Evolutionary conservation across 192 early-diverging fungal species (phyloP), one percentile per base, ranked within the genome.

Genomic region (Entomortierella beljakovae): DNA sequence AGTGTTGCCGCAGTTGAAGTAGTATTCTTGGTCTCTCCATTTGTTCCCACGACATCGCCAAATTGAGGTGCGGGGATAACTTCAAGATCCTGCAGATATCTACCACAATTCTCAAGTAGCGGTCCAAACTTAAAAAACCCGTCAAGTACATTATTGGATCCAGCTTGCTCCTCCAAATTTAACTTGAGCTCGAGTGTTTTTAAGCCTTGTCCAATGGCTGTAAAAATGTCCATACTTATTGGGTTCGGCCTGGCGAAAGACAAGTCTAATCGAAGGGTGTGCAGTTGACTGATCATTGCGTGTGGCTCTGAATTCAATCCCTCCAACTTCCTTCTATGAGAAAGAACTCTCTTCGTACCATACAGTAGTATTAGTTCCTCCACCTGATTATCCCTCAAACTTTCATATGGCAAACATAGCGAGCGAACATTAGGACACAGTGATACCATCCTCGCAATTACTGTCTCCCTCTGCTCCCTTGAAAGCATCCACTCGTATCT

Each of bases 211-310:
- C 61, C 61, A n/a, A 68, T 59, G 16, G 48, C 42, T 20, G 66
- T 51, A 5, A 68, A 50, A 10, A 57, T 23, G 4, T 35, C 34
- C 57, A 59, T 59, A n/a, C 49, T 31, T 25, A 28, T 15, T 6
- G 66, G 66, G 32, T 58, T 26, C 9, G 55, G 43, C 11, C 34
- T n/a, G n/a, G n/a, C n/a, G n/a, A n/a, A 26, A 6, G 66, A 58
- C n/a, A 58, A 32, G 18, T 68, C 56, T 33, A 68, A 34, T 28
- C 33, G 46, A 15, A 68, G 55, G 7, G 43, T 68, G 18, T 57
- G 55, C 31, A 68, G 46, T 7, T 59, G 66, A 9, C 46, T 34
- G 11, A 56, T 11, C 22, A 18, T 56, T 52, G 50, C 20, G 15
- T 9, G 13, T 9, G 15, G 13, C 0, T 52, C 20, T 1, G 20